phyloP scores from a whole-genome alignment of 345 rosid genomes.

The Gossypium longicalyx region DNA sequence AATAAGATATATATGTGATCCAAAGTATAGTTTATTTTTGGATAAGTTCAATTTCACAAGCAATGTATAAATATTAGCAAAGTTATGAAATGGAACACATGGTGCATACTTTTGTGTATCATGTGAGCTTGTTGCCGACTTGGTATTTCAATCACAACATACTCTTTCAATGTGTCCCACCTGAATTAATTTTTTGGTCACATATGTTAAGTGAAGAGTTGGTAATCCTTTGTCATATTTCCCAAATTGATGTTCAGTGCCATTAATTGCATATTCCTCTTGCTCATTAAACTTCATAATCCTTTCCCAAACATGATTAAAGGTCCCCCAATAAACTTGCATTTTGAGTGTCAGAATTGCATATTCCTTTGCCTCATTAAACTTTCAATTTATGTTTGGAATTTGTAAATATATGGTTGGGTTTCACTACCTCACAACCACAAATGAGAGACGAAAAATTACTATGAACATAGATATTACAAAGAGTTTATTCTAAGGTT shows the following conservation, averaged over 20 bases:
- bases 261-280: not conserved
- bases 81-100: not conserved
- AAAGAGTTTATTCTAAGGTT: too few species aligned
- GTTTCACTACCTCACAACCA: not conserved
- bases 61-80: not conserved
- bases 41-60: not conserved
- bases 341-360: not conserved
- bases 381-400: not conserved
- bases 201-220: not conserved
- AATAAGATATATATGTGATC: not conserved
- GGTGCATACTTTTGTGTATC: not conserved
- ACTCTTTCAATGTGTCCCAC: constrained; percentile 5
- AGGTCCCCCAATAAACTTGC: too few species aligned
- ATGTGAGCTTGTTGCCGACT: constrained; percentile 10
- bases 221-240: not conserved
- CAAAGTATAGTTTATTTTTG: not conserved
- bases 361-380: not conserved
- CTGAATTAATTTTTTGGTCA: not conserved
- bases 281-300: not conserved
- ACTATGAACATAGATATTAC: too few species aligned
- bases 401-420: too few species aligned
- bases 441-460: too few species aligned
- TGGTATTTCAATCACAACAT: constrained; percentile 3
- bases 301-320: not conserved
- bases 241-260: not conserved